A percentile compares a stretch with the other conserved stretches of the same genome.
These are phyloP conservation scores for Copromyces sp. DNA, from an alignment of 495 filamentous ascomycete species.

Conservation along the genomic window DNA sequence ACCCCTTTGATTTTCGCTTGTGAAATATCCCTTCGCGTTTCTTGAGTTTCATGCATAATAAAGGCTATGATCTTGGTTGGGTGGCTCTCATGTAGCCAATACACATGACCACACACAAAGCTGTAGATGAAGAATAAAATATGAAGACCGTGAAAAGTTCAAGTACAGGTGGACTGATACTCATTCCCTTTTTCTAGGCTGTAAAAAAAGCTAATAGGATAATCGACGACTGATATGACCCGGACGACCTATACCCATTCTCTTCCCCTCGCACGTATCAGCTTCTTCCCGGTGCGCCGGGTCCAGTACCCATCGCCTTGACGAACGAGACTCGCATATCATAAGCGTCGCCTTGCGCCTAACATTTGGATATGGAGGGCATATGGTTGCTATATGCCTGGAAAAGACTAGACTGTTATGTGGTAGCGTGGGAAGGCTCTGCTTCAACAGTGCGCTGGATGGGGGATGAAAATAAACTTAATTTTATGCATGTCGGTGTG, in stretches of 20 bases:
- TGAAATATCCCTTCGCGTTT: slow-evolving; percentile 1
- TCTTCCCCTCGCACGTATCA: not conserved
- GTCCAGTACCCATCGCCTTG: not conserved
- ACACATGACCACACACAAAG: not conserved
- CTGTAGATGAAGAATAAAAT: slow-evolving; percentile 27
- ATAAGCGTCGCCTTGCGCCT: not conserved
- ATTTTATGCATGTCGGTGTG: not conserved
- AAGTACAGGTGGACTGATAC: slow-evolving; percentile 15
- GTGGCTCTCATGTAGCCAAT: slow-evolving; percentile 3
- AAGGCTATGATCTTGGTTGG: slow-evolving; percentile 1
- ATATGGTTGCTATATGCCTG: not conserved
- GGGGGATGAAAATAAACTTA: not conserved
- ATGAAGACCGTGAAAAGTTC: not conserved
- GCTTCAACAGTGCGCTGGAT: not conserved
- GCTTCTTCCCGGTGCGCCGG: not conserved
- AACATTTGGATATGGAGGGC: not conserved
- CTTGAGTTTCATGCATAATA: not conserved
- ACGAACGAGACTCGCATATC: not conserved
- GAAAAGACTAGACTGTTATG: not conserved
- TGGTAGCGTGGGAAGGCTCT: not conserved
- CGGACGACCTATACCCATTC: not conserved
- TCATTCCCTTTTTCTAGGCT: slow-evolving; percentile 8
- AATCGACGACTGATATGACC: not conserved
- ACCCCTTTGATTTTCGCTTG: not conserved
- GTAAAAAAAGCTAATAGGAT: slow-evolving; percentile 6